Conservation (phyloP, 352 stramenopile genomes). For the Globisporangium cederbergense region DNA sequence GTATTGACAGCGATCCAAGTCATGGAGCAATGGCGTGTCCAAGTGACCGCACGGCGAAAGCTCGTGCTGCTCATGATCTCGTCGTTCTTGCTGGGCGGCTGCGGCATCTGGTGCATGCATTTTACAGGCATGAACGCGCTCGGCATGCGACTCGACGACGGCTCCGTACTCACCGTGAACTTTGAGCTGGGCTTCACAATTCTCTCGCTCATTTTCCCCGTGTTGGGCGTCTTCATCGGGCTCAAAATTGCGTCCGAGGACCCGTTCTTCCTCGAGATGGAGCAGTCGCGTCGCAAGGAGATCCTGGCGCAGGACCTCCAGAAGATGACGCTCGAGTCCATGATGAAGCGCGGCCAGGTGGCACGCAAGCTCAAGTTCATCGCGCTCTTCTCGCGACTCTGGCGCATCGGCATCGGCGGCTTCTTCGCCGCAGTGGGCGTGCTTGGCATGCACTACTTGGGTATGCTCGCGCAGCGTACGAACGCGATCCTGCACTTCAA, state of each 20-base stretch:
- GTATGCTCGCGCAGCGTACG: constrained; percentile 61
- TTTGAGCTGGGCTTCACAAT: constrained; percentile 58
- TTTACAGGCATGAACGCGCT: constrained; percentile 69
- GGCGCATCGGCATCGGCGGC: constrained; percentile 42
- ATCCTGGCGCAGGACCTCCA: constrained; percentile 32
- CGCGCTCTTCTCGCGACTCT: constrained; percentile 58
- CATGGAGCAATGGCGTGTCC: constrained; percentile 69
- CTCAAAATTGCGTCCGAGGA: constrained; percentile 53
- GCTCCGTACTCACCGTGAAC: constrained; percentile 31
- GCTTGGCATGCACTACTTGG: constrained; percentile 74
- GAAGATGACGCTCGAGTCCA: constrained; percentile 35
- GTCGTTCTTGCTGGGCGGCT: constrained; percentile 44
- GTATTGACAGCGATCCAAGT: constrained; percentile 47
- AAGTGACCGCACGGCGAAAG: constrained; percentile 30
- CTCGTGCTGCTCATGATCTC: constrained; percentile 38
- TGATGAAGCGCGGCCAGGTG: constrained; percentile 49
- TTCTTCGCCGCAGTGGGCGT: constrained; percentile 56
- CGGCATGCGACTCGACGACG: constrained; percentile 31
- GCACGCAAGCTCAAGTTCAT: constrained; percentile 48
- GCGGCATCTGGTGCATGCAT: constrained; percentile 73
- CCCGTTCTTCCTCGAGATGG: constrained; percentile 61
- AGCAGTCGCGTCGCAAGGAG: constrained; percentile 35
- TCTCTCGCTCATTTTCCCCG: constrained; percentile 49
- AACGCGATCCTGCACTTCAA: constrained; percentile 37
- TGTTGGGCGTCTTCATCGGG: constrained; percentile 52